Evolutionary conservation across 345 rosid species (phyloP).

Genomic region (Carallia pectinifolia): DNA sequence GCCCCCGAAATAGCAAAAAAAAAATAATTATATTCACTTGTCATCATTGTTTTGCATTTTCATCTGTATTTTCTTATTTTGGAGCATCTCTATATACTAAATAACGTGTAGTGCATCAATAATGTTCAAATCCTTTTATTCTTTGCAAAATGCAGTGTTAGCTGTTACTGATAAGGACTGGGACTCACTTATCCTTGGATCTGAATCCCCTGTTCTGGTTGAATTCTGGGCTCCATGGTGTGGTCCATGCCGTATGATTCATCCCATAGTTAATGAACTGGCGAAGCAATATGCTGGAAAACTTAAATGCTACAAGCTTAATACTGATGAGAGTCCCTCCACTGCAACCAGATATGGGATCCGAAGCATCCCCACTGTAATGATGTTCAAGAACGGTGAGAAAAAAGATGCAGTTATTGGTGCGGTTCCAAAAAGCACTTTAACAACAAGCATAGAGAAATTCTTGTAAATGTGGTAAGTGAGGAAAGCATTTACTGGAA

Average conservation of each 20-base stretch:
- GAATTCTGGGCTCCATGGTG: conserved; percentile 67
- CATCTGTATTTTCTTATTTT: too few relatives aligned
- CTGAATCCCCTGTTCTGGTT: conserved; percentile 39
- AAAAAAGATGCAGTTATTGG: conserved; percentile 50
- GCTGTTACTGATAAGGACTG: conserved; percentile 37
- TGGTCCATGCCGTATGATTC: conserved; percentile 55
- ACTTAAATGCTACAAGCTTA: conserved; percentile 46
- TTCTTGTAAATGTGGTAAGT: conserved; percentile 33
- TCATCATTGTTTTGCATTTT: too few relatives aligned
- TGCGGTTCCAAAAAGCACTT: conserved; percentile 46
- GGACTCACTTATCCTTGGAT: conserved; percentile 38
- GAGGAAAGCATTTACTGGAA: conserved; percentile 6
- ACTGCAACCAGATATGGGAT: conserved; percentile 43
- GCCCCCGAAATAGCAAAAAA: too few relatives aligned
- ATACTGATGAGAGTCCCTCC: conserved; percentile 46
- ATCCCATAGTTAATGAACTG: conserved; percentile 43
- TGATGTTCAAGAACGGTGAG: conserved; percentile 48
- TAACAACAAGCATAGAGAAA: conserved; percentile 41
- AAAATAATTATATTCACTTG: too few relatives aligned
- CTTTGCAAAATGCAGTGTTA: conserved; percentile 25
- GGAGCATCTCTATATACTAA: too few relatives aligned
- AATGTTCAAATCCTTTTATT: background rate
- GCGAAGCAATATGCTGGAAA: conserved; percentile 46
- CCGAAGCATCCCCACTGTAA: conserved; percentile 53
- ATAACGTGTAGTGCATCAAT: too few relatives aligned